phyloP scores from a whole-genome alignment of 306 rosid species.

The Urtica urens region DNA sequence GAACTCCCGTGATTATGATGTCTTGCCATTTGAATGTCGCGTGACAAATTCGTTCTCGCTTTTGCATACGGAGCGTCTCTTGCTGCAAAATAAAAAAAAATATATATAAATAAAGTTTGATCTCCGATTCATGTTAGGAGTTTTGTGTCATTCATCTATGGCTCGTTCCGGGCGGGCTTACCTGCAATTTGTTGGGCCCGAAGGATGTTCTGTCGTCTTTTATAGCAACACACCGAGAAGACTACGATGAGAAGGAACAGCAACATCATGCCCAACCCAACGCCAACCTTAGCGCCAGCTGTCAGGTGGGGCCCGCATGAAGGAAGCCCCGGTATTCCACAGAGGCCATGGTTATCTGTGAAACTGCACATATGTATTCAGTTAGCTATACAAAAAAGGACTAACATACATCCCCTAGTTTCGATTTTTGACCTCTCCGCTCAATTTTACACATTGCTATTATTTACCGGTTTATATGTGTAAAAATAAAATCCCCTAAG shows the following conservation, averaged over 20 bases:
- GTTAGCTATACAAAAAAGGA: too few relatives aligned
- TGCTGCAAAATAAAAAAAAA: slow-evolving; percentile 30
- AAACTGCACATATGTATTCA: slow-evolving; percentile 66
- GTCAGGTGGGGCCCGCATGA: slow-evolving; percentile 70
- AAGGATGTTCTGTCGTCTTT: slow-evolving; percentile 73
- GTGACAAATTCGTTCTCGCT: slow-evolving; percentile 70
- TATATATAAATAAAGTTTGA: neutral
- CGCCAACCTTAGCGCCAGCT: slow-evolving; percentile 60
- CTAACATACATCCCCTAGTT: too few relatives aligned
- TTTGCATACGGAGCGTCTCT: slow-evolving; percentile 95
- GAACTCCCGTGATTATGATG: slow-evolving; percentile 57
- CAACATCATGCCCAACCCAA: slow-evolving; percentile 48
- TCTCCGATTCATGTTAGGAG: neutral
- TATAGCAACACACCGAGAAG: slow-evolving; percentile 75
- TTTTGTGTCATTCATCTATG: neutral
- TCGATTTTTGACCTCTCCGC: too few relatives aligned
- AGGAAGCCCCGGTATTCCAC: slow-evolving; percentile 87
- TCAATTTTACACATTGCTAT: too few relatives aligned
- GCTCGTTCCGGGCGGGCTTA: slow-evolving; percentile 22
- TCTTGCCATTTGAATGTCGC: slow-evolving; percentile 75
- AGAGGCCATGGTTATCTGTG: slow-evolving; percentile 80
- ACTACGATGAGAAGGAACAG: slow-evolving; percentile 36
- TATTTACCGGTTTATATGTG: too few relatives aligned
- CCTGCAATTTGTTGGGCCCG: slow-evolving; percentile 74
- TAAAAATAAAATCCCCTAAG: too few relatives aligned